These are phyloP conservation scores for Serendipita sp. DNA, from an alignment of 1,284 basidiomycete species.

Conservation along the genomic window DNA sequence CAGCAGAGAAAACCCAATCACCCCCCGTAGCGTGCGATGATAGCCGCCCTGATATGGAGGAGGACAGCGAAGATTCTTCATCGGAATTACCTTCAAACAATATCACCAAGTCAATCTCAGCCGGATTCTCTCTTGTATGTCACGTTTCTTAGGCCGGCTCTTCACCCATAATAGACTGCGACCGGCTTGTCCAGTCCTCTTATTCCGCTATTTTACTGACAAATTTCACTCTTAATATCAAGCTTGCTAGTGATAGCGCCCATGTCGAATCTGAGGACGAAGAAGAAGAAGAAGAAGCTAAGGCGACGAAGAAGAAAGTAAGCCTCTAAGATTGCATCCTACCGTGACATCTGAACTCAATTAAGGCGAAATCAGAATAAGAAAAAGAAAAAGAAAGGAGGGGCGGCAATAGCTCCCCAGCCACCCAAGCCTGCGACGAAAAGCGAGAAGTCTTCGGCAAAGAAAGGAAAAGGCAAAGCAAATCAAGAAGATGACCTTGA, in stretches of 20 bases:
- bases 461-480: constrained; percentile 28
- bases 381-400: constrained; percentile 32
- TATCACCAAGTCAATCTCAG: background rate
- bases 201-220: constrained; percentile 9
- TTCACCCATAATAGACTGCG: no score
- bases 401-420: constrained; percentile 13
- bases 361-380: constrained; percentile 28
- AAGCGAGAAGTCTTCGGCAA: constrained; percentile 1
- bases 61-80: background rate
- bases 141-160: background rate
- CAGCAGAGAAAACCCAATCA: constrained; percentile 6
- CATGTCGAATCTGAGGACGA: constrained; percentile 16
- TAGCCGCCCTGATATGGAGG: background rate
- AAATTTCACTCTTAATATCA: constrained; percentile 8
- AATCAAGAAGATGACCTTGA: constrained; percentile 69
- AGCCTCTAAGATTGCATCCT: constrained; percentile 17
- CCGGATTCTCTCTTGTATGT: constrained; percentile 1
- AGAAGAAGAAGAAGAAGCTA: constrained; percentile 20
- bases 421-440: constrained; percentile 12
- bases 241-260: constrained; percentile 15
- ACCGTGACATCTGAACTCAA: background rate
- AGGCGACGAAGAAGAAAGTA: constrained; percentile 26
- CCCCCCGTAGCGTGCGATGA: background rate
- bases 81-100: background rate
- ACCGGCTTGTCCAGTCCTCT: no score